phyloP scores from a whole-genome alignment of 2,329 filamentous ascomycete genomes.

The Phialophora verrucosa region DNA sequence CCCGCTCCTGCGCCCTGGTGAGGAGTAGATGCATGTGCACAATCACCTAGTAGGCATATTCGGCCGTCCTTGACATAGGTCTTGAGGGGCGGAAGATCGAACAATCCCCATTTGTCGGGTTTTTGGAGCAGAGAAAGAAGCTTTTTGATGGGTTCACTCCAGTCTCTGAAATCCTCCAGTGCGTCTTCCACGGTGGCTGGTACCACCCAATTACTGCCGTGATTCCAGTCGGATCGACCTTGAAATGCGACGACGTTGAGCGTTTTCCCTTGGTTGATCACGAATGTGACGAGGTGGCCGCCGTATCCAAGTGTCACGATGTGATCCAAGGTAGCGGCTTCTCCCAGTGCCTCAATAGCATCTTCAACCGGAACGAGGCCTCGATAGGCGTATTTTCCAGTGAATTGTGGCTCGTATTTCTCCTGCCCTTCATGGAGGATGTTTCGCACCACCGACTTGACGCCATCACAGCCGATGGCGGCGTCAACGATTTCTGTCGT shows the following conservation, averaged over 20 bases:
- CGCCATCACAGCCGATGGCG: conserved; percentile 19
- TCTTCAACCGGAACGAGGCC: conserved; percentile 18
- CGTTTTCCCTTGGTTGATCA: conserved; percentile 14
- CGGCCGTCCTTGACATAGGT: conserved; percentile 12
- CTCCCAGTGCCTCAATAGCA: conserved; percentile 7
- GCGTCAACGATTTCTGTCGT: conserved; percentile 14
- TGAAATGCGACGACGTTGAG: conserved; percentile 20
- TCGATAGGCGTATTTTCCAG: conserved; percentile 23
- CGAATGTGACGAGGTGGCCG: conserved; percentile 15
- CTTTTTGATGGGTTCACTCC: conserved; percentile 13
- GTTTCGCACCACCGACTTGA: conserved; percentile 18
- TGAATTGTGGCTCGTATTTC: conserved; percentile 14
- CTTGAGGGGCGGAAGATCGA: conserved; percentile 14
- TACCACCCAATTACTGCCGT: conserved; percentile 16
- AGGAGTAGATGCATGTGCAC: conserved; percentile 17
- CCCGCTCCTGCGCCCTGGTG: conserved; percentile 20
- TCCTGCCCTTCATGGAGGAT: conserved; percentile 9
- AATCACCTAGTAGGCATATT: conserved; percentile 16
- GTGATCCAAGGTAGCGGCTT: conserved; percentile 1
- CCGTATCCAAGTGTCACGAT: conserved; percentile 8
- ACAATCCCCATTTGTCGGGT: conserved; percentile 17
- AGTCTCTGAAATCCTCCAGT: conserved; percentile 18
- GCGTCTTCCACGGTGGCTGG: conserved; percentile 12
- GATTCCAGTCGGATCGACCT: conserved; percentile 7
- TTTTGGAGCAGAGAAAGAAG: conserved; percentile 12